These are phyloP conservation scores for Lactarius pseudohatsudake DNA, from an alignment of 768 basidiomycete genomes.

Conservation along the genomic window DNA sequence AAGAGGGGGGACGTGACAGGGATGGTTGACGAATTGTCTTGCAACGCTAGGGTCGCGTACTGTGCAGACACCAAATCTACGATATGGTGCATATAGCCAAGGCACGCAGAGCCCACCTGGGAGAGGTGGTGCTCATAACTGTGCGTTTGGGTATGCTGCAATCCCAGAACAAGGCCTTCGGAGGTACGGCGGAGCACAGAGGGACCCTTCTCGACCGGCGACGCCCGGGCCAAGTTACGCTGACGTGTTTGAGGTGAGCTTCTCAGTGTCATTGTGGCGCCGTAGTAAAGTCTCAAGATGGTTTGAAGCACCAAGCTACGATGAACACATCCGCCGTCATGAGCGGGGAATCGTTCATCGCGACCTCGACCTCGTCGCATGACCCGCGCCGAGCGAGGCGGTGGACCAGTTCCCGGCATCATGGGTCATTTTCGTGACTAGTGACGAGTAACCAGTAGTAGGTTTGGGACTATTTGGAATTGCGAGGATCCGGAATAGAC, in stretches of 20 bases:
- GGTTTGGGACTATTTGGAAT: constrained; percentile 4
- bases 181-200: constrained; percentile 27
- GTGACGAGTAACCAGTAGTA: neutral
- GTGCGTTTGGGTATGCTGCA: constrained; percentile 22
- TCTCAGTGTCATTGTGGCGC: constrained; percentile 6
- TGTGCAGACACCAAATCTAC: constrained; percentile 24
- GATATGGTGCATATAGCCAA: constrained; percentile 17
- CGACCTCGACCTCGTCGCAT: constrained; percentile 13
- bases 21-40: constrained; percentile 1
- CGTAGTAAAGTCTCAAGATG: neutral
- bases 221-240: constrained; percentile 26
- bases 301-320: constrained; percentile 5
- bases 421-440: constrained; percentile 26
- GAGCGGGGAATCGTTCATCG: constrained; percentile 25
- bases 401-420: constrained; percentile 22
- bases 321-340: constrained; percentile 27
- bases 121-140: constrained; percentile 22
- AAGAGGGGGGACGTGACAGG: neutral
- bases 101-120: constrained; percentile 25
- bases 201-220: constrained; percentile 27
- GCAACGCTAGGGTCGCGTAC: constrained; percentile 17
- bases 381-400: constrained; percentile 24
- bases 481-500: constrained; percentile 6
- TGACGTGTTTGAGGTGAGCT: constrained; percentile 28
- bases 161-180: constrained; percentile 25